Base-by-base conservation (phyloP, 2,329 filamentous ascomycete species). In the Neophaeococcomyces mojaviensis region DNA sequence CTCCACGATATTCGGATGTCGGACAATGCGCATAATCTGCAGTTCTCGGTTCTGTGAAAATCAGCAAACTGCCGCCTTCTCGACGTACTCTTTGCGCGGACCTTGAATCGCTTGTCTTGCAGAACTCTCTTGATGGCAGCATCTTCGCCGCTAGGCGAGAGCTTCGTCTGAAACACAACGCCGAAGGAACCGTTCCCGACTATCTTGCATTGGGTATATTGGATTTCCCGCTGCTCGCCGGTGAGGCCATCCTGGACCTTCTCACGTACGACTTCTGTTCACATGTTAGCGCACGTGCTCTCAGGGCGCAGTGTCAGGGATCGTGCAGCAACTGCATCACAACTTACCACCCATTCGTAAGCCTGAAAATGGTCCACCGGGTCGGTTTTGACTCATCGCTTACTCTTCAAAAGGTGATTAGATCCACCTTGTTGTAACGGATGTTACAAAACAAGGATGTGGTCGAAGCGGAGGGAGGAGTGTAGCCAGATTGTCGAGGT, bases 61-160 rank as follows among this genome's bases (percentile, higher is more conserved):
- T 71, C 49, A 72, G 64, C 51, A 51, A 24, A 32, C 38, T 44
- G 19, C 42, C 39, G 34, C 24, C 5, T 28, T 28, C 24, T 28
- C 24, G 5, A 28, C 10, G 10, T 28, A 10, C 24, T 28, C 24
- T 10, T 28, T 28, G 24, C 51, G 60, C 66, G 61, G 64, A 94
- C 92, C 86, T 98, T 98, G 82, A 98, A 98, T 64, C 92, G 82
- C 77, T 98, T 98, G 77, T 98, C 92, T 65, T 98, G 92, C 49
- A 98, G 79, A 50, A 98, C 92, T 60, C 92, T 84, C 77, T 98
- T 98, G 76, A 98, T 98, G 65, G 92, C 92, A 44, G 92, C 92
- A 72, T 98, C 92, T 69, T 98, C 92, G 54, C 90, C 90, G 54
- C 86, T 92, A n/a, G 92, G 92, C 51, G 90, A 90, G 61, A 98